phyloP scores from a whole-genome alignment of 1,284 basidiomycete species.

The Puccinia novopanici region DNA sequence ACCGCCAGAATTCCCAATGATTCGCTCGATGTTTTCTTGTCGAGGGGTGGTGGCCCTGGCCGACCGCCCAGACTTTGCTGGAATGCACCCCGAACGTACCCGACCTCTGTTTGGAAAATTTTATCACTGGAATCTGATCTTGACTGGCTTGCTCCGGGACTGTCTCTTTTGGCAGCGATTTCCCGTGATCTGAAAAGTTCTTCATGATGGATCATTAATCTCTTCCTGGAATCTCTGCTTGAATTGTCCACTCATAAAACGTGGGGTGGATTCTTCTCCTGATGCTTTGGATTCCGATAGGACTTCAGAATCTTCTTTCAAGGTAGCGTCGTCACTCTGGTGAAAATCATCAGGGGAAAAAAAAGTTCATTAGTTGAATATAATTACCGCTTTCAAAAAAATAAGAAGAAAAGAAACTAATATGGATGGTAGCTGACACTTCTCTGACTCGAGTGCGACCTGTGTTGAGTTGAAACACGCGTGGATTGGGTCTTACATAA shows the following conservation, averaged over 20 bases:
- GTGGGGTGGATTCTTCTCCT: background rate
- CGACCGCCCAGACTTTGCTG: background rate
- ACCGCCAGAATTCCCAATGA: background rate
- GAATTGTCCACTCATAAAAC: no score
- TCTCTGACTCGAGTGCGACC: constrained; percentile 4
- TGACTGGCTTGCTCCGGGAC: background rate
- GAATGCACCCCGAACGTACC: background rate
- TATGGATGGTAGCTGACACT: background rate
- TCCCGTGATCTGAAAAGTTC: background rate
- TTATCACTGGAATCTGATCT: background rate
- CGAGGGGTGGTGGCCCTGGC: background rate
- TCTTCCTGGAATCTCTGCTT: no score
- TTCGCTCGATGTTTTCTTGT: background rate
- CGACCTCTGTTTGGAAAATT: background rate
- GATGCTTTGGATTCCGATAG: background rate
- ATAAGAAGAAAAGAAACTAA: no score
- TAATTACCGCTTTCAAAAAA: no score
- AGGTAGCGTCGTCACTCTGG: constrained; percentile 3
- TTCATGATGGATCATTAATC: no score
- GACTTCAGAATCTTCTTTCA: background rate
- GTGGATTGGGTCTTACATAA: background rate
- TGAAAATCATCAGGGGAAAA: background rate
- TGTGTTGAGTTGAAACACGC: no score
- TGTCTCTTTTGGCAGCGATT: background rate
- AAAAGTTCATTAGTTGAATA: background rate